Base-by-base conservation (phyloP, 2,329 filamentous ascomycete genomes). In the Ceratocystis huliohia region DNA sequence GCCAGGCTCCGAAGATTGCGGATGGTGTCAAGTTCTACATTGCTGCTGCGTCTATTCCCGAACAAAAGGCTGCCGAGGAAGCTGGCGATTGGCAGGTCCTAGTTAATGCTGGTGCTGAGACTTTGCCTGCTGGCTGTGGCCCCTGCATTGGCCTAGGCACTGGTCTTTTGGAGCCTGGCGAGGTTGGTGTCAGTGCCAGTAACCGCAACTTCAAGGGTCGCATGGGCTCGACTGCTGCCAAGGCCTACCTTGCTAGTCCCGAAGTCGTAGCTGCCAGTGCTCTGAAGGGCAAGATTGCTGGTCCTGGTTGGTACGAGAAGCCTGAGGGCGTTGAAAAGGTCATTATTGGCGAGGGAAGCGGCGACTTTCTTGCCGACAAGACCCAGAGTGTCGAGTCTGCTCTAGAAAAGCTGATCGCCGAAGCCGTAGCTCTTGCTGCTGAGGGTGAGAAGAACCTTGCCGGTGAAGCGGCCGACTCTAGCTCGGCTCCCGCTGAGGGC, bases 131-230 rank as follows among this genome's bases (percentile, higher is more conserved):
- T 6, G 88, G 88, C 0, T 96, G 92, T 70, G 91, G 85, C 0
- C 87, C 88, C 0, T 96, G 93, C 72, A 96, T 97, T 69, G 92
- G 92, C 6, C 81, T 96, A 0, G 90, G 88, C 7, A 74, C 72
- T 13, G 92, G 92, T 46, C 79, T 96, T 0, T 81, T 96, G 0
- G 87, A 96, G 74, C 81, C 84, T 1, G 90, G 89, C n/a, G 91
- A 96, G 76, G 85, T 91, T 8, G 91, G 91, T 25, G 92, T 96
- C 70, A 86, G 82, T 68, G 89, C 91, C 0, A 86, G 81, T 64
- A 96, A 96, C 78, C 81, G 92, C 10, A 96, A 96, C 75, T 96
- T 92, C 80, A 91, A 92, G 75, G 92, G 91, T 0, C 84, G 92
- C 2, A 95, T 96, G 89, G 92, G 92, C 2, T 87, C 83, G 15